Evolutionary conservation across 495 filamentous ascomycete genomes (phyloP).

Genomic region (Trichoderma erinaceum): DNA sequence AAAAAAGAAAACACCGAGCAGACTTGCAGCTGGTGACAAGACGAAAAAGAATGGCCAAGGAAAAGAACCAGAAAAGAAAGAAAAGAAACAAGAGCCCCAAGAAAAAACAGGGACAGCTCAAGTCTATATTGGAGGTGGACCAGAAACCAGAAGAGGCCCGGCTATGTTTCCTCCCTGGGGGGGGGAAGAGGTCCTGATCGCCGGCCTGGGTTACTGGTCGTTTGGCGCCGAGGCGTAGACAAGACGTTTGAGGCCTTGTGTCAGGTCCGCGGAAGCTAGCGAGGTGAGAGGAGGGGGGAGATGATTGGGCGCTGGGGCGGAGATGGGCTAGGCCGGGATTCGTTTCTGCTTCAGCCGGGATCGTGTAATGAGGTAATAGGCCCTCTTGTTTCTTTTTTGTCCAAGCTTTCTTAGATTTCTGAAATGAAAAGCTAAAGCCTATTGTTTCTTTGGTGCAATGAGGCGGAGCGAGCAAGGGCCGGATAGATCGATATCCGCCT

Average conservation of each 20-base stretch:
- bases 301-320: not conserved
- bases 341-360: not conserved
- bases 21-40: constrained; percentile 1
- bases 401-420: too few species aligned
- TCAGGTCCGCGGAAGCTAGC: constrained; percentile 9
- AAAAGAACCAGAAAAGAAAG: constrained; percentile 19
- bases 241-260: not conserved
- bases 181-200: not conserved
- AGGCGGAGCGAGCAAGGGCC: not conserved
- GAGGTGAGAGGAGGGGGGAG: not conserved
- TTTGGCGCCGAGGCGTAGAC: not conserved
- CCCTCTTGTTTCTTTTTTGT: not conserved
- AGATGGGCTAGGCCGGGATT: not conserved
- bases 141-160: constrained; percentile 8
- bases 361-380: not conserved
- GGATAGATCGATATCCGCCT: constrained; percentile 7
- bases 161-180: not conserved
- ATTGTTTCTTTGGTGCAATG: not conserved
- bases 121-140: constrained; percentile 35
- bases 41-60: not conserved
- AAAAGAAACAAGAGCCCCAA: constrained; percentile 10
- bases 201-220: not conserved
- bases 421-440: too few species aligned
- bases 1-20: constrained; percentile 21
- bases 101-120: constrained; percentile 28